Base-by-base conservation (phyloP, 2,329 filamentous ascomycete species). In the Tolypocladium nubicola region DNA sequence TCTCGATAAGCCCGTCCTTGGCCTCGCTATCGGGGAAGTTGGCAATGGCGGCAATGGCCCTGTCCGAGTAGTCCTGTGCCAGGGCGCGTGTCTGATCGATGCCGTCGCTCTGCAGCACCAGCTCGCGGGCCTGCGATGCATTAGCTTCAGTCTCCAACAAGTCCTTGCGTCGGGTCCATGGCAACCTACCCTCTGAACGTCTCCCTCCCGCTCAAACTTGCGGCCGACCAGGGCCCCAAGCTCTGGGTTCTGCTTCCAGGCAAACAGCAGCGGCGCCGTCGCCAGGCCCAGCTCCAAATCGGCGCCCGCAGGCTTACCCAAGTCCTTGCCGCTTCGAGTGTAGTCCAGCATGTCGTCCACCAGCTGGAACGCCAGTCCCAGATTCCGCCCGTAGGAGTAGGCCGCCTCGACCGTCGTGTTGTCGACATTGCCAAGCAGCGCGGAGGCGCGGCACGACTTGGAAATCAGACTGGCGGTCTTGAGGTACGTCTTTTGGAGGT, bases 261-360 rank as follows among this genome's bases (percentile, higher is more conserved):
- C 94, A 76, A 97, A 99, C 47, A 99, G 76, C 62, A 99, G 75
- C 19, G 94, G 94, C 14, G 94, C 94, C 14, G 94, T 99, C 49
- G 94, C 94, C 58, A 99, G 80, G 5, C 94, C 94, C 37, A 99
- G 77, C 73, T 97, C 90, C 61, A 99, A 73, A 73, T 99, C 94
- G 37, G 94, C 94, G 45, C 93, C 94, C 6, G 93, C 90, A 2
- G 94, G 94, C 75, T 99, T 99, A 30, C 94, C 94, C 47, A 99
- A 76, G 70, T 97, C 91, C 59, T 83, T 81, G 47, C 86, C 90
- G 56, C 83, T 90, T 60, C 90, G 83, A 0, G 94, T 97, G 71
- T 97, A 99, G 72, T 99, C 94, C 65, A 99, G 79, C 88, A 99
- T 89, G 70, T 99, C 94, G 70, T 99, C 94, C 19, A 99, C 93